Conservation (phyloP, 1,284 basidiomycete species). For the Wallemia hederae region DNA sequence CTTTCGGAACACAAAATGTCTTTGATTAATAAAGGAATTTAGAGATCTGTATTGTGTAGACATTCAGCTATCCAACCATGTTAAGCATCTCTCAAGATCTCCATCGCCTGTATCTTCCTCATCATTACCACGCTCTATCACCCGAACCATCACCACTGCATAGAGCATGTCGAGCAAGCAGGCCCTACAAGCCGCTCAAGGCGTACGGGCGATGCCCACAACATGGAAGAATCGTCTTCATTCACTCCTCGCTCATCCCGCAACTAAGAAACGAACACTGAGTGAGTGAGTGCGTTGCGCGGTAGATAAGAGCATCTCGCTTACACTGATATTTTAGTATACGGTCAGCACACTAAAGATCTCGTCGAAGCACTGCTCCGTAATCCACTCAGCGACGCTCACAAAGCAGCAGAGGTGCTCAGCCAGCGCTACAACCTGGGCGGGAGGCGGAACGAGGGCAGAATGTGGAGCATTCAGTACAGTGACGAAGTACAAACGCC, state of each 20-base stretch:
- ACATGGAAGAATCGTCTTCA: neutral
- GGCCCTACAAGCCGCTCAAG: too few relatives aligned
- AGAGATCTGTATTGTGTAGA: too few relatives aligned
- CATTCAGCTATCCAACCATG: too few relatives aligned
- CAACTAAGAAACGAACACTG: neutral
- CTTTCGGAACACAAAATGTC: too few relatives aligned
- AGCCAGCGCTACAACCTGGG: neutral
- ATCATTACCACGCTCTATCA: too few relatives aligned
- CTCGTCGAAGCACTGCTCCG: neutral
- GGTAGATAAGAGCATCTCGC: too few relatives aligned
- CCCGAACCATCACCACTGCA: too few relatives aligned
- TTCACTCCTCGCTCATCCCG: neutral
- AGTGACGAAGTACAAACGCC: neutral
- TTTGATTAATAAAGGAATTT: too few relatives aligned
- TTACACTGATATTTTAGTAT: neutral
- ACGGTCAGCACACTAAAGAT: neutral
- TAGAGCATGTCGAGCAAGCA: too few relatives aligned
- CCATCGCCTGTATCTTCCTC: too few relatives aligned
- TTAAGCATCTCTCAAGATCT: too few relatives aligned
- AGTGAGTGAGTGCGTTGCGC: neutral
- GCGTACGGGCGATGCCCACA: neutral
- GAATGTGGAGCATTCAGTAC: neutral
- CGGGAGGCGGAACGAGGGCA: neutral
- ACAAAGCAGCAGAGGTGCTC: neutral
- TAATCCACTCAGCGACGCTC: neutral